A percentile compares a stretch with the other conserved stretches of the same genome.
phyloP scores from a whole-genome alignment of 1,284 basidiomycete species.

The Stereum hirsutum region DNA sequence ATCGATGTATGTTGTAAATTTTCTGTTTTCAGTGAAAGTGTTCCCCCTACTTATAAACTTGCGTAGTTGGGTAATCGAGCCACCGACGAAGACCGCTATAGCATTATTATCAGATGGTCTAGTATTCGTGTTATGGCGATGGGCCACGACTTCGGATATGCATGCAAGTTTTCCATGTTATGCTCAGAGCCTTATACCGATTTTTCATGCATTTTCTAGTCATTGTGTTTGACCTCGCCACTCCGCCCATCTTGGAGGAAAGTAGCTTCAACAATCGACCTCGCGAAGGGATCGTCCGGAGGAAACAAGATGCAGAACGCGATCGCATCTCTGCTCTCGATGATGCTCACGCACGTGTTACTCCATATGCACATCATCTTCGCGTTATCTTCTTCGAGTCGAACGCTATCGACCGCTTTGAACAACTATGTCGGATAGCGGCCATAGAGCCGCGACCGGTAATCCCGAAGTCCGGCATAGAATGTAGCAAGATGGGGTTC shows the following conservation, averaged over 20 bases:
- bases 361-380: conserved; percentile 52
- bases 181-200: conserved; percentile 4
- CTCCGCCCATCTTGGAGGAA: conserved; percentile 44
- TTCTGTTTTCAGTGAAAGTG: conserved; percentile 1
- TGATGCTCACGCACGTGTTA: conserved; percentile 36
- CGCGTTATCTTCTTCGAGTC: conserved; percentile 37
- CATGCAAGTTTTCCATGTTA: conserved; percentile 20
- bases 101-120: conserved; percentile 39
- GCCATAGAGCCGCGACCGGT: conserved; percentile 9
- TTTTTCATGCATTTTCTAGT: conserved; percentile 22
- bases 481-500: conserved; percentile 33
- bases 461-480: conserved; percentile 21
- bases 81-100: conserved; percentile 32
- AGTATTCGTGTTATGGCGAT: conserved; percentile 47
- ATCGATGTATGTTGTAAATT: conserved; percentile 30
- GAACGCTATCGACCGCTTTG: conserved; percentile 23
- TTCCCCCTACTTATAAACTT: not conserved
- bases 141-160: conserved; percentile 34
- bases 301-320: conserved; percentile 24
- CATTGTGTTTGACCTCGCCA: conserved; percentile 46
- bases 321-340: conserved; percentile 45
- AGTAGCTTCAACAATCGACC: conserved; percentile 32
- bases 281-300: conserved; percentile 4
- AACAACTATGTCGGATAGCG: conserved; percentile 6
- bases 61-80: conserved; percentile 40